These are phyloP conservation scores for Mucor racemosus DNA, from an alignment of 371 early-diverging fungal genomes.

Conservation along the genomic window DNA sequence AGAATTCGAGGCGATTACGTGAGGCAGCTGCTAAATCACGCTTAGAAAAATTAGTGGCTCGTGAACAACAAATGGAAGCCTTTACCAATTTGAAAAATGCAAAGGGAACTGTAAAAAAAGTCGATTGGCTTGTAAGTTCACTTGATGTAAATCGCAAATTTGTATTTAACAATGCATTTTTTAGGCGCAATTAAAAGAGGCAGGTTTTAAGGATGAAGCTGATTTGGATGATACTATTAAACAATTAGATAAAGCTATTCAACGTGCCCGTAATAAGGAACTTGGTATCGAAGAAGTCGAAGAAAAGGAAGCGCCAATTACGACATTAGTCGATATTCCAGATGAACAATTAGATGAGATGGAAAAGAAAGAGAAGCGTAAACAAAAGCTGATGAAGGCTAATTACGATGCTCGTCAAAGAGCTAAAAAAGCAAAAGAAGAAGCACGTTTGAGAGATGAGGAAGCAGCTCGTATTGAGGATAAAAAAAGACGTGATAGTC, in stretches of 20 bases:
- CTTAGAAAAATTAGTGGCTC: conserved; percentile 71
- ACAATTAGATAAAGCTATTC: conserved; percentile 67
- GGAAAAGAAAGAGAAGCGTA: conserved; percentile 83
- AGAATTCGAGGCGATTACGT: conserved; percentile 73
- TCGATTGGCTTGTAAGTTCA: conserved; percentile 56
- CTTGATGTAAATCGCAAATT: background rate
- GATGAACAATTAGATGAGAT: conserved; percentile 80
- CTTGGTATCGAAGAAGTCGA: conserved; percentile 81
- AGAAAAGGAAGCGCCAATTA: conserved; percentile 76
- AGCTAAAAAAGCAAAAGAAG: conserved; percentile 79
- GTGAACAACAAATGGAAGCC: conserved; percentile 64
- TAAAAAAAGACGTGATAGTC: conserved; percentile 68
- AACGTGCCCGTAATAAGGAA: conserved; percentile 78
- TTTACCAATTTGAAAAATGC: conserved; percentile 60
- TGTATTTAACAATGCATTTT: conserved; percentile 5
- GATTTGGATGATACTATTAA: conserved; percentile 79
- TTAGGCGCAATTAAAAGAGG: conserved; percentile 62
- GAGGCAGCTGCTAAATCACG: conserved; percentile 82
- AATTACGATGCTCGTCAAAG: conserved; percentile 82
- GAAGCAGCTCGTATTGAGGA: conserved; percentile 75
- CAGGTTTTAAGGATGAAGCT: conserved; percentile 73
- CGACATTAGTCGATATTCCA: conserved; percentile 78
- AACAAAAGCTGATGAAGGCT: conserved; percentile 83
- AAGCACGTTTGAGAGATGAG: conserved; percentile 67
- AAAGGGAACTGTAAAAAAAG: conserved; percentile 53